Base-by-base conservation (phyloP, 129 eudicot genomes). In the Flaveria bidentis region DNA sequence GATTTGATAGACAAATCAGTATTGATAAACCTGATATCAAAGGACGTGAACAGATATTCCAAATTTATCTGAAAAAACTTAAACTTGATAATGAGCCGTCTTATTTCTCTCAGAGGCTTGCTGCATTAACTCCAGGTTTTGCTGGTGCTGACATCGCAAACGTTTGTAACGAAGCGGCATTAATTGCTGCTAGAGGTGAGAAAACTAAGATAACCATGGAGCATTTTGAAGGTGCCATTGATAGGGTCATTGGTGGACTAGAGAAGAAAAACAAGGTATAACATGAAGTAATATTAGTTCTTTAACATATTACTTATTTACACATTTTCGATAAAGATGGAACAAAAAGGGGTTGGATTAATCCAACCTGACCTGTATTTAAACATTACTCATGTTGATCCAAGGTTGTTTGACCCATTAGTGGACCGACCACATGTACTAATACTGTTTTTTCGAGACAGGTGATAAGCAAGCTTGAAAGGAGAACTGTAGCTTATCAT, bases 91-190 rank as follows among this genome's bases (percentile, higher is more conserved):
- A 87, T 16, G 97, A 90, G 53, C 98, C 96, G 47, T 82, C 89
- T 5, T 93, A 81, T 82, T 93, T 74, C 79, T 93, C 96, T n/a
- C 88, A 93, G 76, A 93, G 96, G 65, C 91, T 93, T 63, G 97
- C 98, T 7, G 97, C 98, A 42, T 76, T 93, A 18, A 92, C 98
- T 39, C 98, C 98, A 2, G 98, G 98, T 63, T 93, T 93, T 82
- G 96, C 98, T 36, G 98, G 98, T 47, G 98, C 98, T 1, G 98
- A 93, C 78, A 88, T 90, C 6, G 97, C 98, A 52, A 93, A 93
- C 85, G 92, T 93, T 68, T 88, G 93, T 30, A 93, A 93, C 67
- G 96, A 90, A 83, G 98, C 98, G 13, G 98, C 98, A n/a, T 71
- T 93, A 49, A 88, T 90, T 79, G 97, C 97, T 51, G 98, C 92